phyloP scores from a whole-genome alignment of 305 asterid genomes.

The Rubia tinctorum region DNA sequence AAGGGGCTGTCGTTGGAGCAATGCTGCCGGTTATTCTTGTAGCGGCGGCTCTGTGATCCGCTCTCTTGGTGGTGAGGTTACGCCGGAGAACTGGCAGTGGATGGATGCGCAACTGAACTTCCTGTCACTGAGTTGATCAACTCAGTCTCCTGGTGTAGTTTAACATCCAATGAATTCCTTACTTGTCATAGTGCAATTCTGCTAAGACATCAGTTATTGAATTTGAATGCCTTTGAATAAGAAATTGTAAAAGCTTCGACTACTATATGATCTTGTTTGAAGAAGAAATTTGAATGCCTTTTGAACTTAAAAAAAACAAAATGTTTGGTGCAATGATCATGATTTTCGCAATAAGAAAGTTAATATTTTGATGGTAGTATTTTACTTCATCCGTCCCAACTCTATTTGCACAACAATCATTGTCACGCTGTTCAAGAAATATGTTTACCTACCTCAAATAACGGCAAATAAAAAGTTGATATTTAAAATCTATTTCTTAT shows the following conservation, averaged over 20 bases:
- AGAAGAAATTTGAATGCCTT: too few relatives aligned
- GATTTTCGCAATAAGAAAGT: too few relatives aligned
- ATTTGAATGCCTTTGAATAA: background rate
- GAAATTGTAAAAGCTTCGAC: background rate
- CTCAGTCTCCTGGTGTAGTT: conserved; percentile 14
- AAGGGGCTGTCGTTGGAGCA: conserved; percentile 74
- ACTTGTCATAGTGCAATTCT: background rate
- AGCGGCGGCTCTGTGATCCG: conserved; percentile 93
- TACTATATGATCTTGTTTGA: background rate
- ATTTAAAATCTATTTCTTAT: too few relatives aligned
- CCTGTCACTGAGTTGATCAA: conserved; percentile 41
- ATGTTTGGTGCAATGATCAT: too few relatives aligned
- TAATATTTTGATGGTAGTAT: too few relatives aligned
- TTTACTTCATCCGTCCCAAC: too few relatives aligned
- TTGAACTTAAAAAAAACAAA: too few relatives aligned
- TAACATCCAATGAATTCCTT: conserved; percentile 12
- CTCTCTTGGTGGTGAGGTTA: conserved; percentile 87
- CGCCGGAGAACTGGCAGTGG: conserved; percentile 93
- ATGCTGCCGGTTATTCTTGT: conserved; percentile 76
- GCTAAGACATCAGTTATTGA: background rate
- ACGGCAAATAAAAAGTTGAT: too few relatives aligned
- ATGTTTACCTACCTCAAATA: too few relatives aligned
- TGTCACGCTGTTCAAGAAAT: too few relatives aligned
- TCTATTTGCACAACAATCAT: too few relatives aligned
- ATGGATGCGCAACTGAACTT: conserved; percentile 83